These are phyloP conservation scores for Stephania japonica DNA, from an alignment of 164 flowering plant genomes.

Conservation along the genomic window DNA sequence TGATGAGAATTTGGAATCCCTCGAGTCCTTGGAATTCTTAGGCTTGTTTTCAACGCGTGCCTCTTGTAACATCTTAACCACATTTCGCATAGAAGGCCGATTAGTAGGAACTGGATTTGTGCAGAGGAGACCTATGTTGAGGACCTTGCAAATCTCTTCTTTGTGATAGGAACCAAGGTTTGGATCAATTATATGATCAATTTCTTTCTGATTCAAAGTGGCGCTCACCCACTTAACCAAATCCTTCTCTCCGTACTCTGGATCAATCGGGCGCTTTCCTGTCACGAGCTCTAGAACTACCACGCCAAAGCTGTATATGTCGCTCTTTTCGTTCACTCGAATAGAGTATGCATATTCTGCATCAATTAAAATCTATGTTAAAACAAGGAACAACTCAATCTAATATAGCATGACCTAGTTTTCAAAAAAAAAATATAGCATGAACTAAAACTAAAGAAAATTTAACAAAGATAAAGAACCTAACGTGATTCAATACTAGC, in stretches of 20 bases:
- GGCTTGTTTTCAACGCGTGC: constrained; percentile 31
- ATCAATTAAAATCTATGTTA: constrained; percentile 5
- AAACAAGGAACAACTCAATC: too few species aligned
- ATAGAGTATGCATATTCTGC: constrained; percentile 96
- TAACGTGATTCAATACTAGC: background rate
- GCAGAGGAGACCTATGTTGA: constrained; percentile 78
- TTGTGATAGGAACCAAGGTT: constrained; percentile 69
- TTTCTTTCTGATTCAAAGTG: constrained; percentile 74
- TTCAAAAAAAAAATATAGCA: too few species aligned
- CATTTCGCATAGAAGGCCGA: constrained; percentile 88
- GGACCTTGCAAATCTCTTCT: constrained; percentile 73
- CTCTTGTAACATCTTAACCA: constrained; percentile 79
- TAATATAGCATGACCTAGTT: too few species aligned
- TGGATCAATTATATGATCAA: constrained; percentile 69
- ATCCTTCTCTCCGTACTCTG: constrained; percentile 86
- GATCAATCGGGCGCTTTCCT: constrained; percentile 71
- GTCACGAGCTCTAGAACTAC: constrained; percentile 83
- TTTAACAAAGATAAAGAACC: background rate
- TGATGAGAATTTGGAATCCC: constrained; percentile 64
- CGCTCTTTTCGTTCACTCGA: constrained; percentile 95
- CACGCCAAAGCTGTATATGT: constrained; percentile 92
- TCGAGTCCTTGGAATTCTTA: constrained; percentile 45
- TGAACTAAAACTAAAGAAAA: too few species aligned
- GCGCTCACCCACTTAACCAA: constrained; percentile 89
- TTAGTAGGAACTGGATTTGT: constrained; percentile 90